phyloP scores from a whole-genome alignment of 1,139 yeast species.

The Geotrichum restrictum region DNA sequence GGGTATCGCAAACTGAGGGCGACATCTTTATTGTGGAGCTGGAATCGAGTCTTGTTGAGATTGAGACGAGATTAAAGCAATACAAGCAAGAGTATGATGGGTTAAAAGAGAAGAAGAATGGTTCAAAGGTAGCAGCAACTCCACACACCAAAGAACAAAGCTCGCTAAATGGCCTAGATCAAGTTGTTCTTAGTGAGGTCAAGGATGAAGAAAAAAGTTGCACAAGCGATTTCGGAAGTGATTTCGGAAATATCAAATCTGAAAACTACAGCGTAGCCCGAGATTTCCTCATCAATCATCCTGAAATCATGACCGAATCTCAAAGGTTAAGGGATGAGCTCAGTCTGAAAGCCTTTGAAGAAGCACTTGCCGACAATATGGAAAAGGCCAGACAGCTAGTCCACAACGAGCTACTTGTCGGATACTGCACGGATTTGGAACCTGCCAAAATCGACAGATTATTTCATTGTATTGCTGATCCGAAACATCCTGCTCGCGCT shows the following conservation, averaged over 20 bases:
- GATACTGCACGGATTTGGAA: conserved; percentile 60
- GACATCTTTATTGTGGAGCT: conserved; percentile 32
- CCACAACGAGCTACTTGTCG: conserved; percentile 74
- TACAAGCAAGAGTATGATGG: conserved; percentile 54
- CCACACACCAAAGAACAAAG: too few relatives aligned
- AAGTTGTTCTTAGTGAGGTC: too few relatives aligned
- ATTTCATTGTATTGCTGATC: neutral
- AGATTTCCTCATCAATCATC: conserved; percentile 53
- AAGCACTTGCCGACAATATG: conserved; percentile 60
- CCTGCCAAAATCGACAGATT: conserved; percentile 27
- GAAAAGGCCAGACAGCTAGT: conserved; percentile 59
- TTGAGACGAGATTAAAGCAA: conserved; percentile 42
- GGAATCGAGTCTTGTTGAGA: conserved; percentile 36
- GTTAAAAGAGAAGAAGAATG: too few relatives aligned
- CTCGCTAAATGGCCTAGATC: too few relatives aligned
- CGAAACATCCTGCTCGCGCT: conserved; percentile 24
- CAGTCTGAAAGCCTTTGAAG: conserved; percentile 87
- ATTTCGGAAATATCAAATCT: conserved; percentile 56
- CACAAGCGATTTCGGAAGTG: too few relatives aligned
- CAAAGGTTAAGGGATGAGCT: conserved; percentile 90
- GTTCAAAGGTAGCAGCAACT: too few relatives aligned
- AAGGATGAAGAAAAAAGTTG: neutral
- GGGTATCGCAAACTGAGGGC: conserved; percentile 42
- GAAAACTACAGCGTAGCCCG: conserved; percentile 50
- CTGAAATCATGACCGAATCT: conserved; percentile 67